Evolutionary conservation across 2,329 filamentous ascomycete genomes (phyloP), one percentile per base, ranked within the genome.

Genomic region (Ophiostoma tasmaniense): DNA sequence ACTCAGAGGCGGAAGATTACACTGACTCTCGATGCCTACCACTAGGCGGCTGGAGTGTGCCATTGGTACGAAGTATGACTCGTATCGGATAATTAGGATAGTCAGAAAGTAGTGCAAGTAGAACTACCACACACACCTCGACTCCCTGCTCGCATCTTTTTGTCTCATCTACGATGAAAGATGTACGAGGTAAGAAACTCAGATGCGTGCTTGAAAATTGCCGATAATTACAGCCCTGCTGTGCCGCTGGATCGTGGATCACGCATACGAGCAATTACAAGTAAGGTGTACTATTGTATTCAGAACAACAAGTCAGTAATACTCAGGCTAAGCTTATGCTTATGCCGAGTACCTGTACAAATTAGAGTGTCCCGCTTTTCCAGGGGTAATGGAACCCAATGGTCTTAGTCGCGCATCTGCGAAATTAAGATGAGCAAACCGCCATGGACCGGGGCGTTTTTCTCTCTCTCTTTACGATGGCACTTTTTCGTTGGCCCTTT

Each of bases 381-480:
- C 71, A 73, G 71, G 71, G 71, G 71, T 71, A 72, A 71, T 45
- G 68, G 33, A 22, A 55, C 50, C 50, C 61, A 39, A 25, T 55
- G 50, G 35, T 67, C 39, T 64, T 42, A 35, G 66, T 66, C 39
- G 55, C 33, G 30, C 50, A 42, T 42, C n/a, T 66, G 62, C 59
- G 55, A 71, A 71, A 72, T 71, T 71, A 69, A 68, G 67, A 67
- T 70, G 66, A 67, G 68, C 66, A 59, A 20, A 50, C 55, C 55
- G 62, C 55, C 55, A 35, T 35, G 17, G 55, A 71, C 70, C 66
- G 42, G 68, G 68, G 70, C 67, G 50, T n/a, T 45, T 45, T 17
- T 42, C 4, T 6, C 7, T 45, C 42, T 20, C 20, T n/a, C 7
- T 45, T 45, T 45, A 20, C 42, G 37, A 39, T 11, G 17, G 17